Conservation (phyloP, 2,329 filamentous ascomycete genomes). For the Colletotrichum sp. region DNA sequence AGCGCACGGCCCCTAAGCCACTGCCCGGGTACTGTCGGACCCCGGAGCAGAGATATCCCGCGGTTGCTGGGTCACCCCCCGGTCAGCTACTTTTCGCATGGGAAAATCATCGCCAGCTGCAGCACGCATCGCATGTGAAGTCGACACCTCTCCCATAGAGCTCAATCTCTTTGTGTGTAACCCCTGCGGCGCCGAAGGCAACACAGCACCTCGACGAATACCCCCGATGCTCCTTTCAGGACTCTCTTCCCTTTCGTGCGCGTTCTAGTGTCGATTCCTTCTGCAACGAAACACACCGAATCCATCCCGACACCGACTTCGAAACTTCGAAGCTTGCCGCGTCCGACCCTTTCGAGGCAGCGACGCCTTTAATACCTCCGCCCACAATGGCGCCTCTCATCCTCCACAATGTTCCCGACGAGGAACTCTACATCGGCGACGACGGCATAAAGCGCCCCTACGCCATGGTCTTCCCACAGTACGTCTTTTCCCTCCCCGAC, state of each 20-base stretch:
- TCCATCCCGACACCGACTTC: not conserved
- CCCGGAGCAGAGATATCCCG: not conserved
- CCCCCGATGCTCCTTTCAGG: not conserved
- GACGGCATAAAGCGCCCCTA: constrained; percentile 71
- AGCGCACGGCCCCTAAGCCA: not conserved
- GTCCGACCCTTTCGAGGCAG: not conserved
- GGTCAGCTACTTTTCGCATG: constrained; percentile 6
- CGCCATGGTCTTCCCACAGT: constrained; percentile 71
- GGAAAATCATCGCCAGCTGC: constrained; percentile 13
- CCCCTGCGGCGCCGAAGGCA: not conserved
- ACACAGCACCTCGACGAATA: constrained; percentile 10
- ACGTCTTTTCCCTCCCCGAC: constrained; percentile 37
- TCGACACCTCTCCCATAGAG: not conserved
- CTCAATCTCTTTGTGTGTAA: not conserved
- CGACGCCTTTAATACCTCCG: constrained; percentile 23
- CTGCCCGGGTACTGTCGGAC: not conserved
- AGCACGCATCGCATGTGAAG: not conserved
- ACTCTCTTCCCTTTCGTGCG: not conserved
- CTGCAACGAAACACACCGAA: not conserved
- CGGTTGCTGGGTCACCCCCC: constrained; percentile 13
- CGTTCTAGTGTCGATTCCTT: not conserved
- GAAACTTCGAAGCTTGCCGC: not conserved
- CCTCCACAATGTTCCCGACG: constrained; percentile 72
- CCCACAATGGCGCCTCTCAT: constrained; percentile 66
- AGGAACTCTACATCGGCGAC: constrained; percentile 70